A percentile compares a stretch with the other conserved stretches of the same genome.
Conservation (phyloP, 179 eudicot species). For the Spergularia azorica region DNA sequence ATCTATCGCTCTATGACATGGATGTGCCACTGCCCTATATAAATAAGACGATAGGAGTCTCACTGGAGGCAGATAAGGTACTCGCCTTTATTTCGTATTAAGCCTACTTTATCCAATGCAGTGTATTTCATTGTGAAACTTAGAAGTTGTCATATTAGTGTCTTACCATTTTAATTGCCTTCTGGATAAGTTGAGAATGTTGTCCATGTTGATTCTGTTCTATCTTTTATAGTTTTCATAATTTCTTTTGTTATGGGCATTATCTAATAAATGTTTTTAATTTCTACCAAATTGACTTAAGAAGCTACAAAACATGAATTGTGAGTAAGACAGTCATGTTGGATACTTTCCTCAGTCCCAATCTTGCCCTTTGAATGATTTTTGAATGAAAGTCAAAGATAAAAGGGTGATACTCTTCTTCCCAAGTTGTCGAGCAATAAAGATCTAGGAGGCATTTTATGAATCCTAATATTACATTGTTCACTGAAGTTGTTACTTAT, state of each 20-base stretch:
- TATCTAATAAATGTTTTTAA: neutral
- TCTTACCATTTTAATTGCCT: neutral
- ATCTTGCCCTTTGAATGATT: neutral
- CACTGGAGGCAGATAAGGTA: conserved; percentile 79
- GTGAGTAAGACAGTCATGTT: neutral
- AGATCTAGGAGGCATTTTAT: neutral
- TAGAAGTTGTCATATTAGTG: conserved; percentile 1
- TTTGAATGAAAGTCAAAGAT: neutral
- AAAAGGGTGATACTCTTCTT: neutral
- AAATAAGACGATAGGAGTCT: conserved; percentile 67
- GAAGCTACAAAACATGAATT: conserved; percentile 7
- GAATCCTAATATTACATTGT: neutral
- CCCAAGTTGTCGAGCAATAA: neutral
- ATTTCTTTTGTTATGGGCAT: neutral
- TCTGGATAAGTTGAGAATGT: neutral
- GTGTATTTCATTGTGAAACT: conserved; percentile 6
- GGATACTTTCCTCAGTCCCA: neutral
- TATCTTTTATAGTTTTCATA: neutral
- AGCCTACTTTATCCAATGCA: neutral
- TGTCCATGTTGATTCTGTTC: neutral
- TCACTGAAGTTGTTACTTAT: neutral
- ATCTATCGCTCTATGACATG: conserved; percentile 74
- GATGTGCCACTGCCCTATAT: conserved; percentile 80
- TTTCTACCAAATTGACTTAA: neutral
- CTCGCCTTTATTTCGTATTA: conserved; percentile 4